phyloP scores from a whole-genome alignment of 352 stramenopile species.

The Pythium apleroticum region DNA sequence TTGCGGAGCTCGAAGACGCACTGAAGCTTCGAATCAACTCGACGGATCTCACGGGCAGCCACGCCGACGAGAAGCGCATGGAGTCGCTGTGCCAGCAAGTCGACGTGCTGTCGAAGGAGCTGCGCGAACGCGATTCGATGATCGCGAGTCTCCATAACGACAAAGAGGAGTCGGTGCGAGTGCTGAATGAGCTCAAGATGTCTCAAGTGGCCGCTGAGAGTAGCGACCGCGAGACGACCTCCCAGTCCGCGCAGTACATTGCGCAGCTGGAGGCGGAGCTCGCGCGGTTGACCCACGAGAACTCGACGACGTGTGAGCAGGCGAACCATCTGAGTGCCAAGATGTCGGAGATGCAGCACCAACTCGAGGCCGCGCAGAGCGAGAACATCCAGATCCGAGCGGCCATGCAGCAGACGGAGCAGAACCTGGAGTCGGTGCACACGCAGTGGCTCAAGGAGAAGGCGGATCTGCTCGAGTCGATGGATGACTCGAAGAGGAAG shows the following conservation, averaged over 20 bases:
- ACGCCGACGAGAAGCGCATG: constrained; percentile 41
- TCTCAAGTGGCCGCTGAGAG: constrained; percentile 22
- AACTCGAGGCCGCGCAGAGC: constrained; percentile 42
- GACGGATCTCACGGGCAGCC: constrained; percentile 32
- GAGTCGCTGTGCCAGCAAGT: constrained; percentile 65
- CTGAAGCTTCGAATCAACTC: constrained; percentile 1
- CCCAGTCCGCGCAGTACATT: constrained; percentile 14
- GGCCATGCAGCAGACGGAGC: constrained; percentile 47
- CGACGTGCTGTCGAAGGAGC: constrained; percentile 48
- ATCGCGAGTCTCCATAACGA: constrained; percentile 62
- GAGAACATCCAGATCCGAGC: constrained; percentile 42
- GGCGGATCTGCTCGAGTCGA: constrained; percentile 37
- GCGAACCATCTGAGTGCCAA: constrained; percentile 25
- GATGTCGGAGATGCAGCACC: constrained; percentile 43
- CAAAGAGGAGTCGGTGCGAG: constrained; percentile 39
- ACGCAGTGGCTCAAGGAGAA: constrained; percentile 69
- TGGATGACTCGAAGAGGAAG: constrained; percentile 37
- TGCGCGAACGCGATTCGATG: constrained; percentile 51
- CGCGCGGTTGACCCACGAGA: constrained; percentile 31
- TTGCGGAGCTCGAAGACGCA: constrained; percentile 44
- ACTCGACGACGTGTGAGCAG: constrained; percentile 28
- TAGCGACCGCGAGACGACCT: constrained; percentile 6
- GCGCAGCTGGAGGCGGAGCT: constrained; percentile 38
- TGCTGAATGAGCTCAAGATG: constrained; percentile 48
- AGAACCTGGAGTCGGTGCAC: constrained; percentile 53